Evolutionary conservation across 225 moss, liverwort and hornwort species (phyloP), one percentile per base, ranked within the genome.

Genomic region (Sphagnum tenellum): DNA sequence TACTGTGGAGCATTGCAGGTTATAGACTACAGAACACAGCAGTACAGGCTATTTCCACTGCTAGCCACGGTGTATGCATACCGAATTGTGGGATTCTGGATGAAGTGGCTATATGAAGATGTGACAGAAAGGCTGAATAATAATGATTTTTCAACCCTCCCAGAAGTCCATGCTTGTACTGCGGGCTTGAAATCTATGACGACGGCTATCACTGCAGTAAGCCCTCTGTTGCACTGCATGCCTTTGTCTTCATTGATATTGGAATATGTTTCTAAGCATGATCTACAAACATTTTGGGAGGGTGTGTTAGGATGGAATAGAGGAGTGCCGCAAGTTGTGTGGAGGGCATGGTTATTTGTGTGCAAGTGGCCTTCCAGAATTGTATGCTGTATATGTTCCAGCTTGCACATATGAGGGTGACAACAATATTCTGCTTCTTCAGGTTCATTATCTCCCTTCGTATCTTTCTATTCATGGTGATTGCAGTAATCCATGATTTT

Each of bases 301-400:
- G 29, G 29, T 29, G 29, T 29, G 29, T 29, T 29, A 98, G 98
- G 90, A 98, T 74, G 87, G 82, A 67, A 98, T 98, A 61, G 98
- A 98, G 75, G 90, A 89, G 75, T 98, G 98, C 75, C 90, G 98
- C 60, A 87, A 90, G 77, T 83, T 89, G 56, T 98, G 98, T 74
- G 98, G 98, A 86, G 98, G 98, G 58, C 98, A 98, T 73, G 98
- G 98, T 6, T 98, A 83, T 79, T 69, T 89, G n/a, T 93, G 93
- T 79, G 83, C 87, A 59, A 98, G 98, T 84, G 98, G 98, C 44
- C 78, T 98, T 54, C 98, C 98, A 63, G 98, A 98, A 75, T 72
- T 98, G 45, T 98, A 93, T 67, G 98, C 93, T 71, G 76, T 2
- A 56, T 98, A 98, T 75, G 98, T 98, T 65, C 98, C 98, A 57